These are phyloP conservation scores for Passiflora organensis DNA, from an alignment of 345 rosid genomes.

Conservation along the genomic window DNA sequence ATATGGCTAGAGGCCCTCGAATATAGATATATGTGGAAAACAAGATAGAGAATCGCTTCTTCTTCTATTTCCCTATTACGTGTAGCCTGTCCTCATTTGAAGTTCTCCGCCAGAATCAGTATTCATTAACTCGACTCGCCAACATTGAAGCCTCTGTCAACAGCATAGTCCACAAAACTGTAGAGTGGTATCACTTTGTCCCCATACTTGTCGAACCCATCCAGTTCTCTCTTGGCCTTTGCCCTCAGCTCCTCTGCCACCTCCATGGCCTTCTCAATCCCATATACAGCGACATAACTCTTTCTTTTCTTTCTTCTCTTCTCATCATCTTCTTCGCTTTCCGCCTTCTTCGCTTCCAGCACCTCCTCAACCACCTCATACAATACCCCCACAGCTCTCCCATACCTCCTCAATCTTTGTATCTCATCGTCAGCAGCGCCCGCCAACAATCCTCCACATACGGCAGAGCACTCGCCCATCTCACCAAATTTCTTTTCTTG, in stretches of 20 bases:
- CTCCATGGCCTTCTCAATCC: conserved; percentile 58
- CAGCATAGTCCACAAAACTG: conserved; percentile 84
- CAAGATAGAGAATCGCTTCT: no score
- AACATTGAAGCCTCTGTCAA: conserved; percentile 44
- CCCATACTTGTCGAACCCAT: conserved; percentile 59
- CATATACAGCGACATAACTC: conserved; percentile 49
- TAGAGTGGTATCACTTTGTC: conserved; percentile 58
- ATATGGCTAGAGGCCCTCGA: no score
- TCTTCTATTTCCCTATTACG: no score
- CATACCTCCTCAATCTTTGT: conserved; percentile 62
- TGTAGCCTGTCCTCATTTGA: no score
- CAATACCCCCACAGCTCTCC: conserved; percentile 81
- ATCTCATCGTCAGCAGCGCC: conserved; percentile 83
- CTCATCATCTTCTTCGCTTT: conserved; percentile 9
- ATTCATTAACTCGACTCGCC: conserved; percentile 1
- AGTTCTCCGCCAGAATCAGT: no score
- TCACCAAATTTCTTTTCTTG: conserved; percentile 89
- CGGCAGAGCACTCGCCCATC: conserved; percentile 92
- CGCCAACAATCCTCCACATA: conserved; percentile 80
- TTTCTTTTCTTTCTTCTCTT: conserved; percentile 40
- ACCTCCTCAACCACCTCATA: conserved; percentile 80
- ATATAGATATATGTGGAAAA: no score
- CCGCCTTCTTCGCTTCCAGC: conserved; percentile 26
- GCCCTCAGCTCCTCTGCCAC: conserved; percentile 60
- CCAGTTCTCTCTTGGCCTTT: conserved; percentile 60